These are phyloP conservation scores for Spathaspora gorwiae DNA, from an alignment of 805 yeast species.

Conservation along the genomic window DNA sequence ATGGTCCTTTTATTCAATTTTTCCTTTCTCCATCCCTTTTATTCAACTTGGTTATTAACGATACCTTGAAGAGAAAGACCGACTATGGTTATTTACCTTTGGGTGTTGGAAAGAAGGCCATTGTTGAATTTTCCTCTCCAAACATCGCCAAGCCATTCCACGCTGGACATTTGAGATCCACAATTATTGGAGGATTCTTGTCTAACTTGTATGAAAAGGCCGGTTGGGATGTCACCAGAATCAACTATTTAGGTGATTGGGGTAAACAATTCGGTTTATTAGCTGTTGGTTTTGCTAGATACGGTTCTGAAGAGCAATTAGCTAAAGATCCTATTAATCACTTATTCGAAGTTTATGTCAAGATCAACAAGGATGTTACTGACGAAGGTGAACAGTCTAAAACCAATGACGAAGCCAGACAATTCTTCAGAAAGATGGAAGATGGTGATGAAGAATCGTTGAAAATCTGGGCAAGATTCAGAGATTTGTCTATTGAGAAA, in stretches of 20 bases:
- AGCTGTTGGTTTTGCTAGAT: conserved; percentile 86
- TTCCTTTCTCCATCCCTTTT: conserved; percentile 67
- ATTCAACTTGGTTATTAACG: conserved; percentile 64
- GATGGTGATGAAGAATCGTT: conserved; percentile 83
- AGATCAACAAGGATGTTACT: conserved; percentile 71
- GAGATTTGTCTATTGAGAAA: conserved; percentile 83
- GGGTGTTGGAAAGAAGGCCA: conserved; percentile 64
- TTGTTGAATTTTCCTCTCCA: conserved; percentile 94
- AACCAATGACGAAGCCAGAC: conserved; percentile 81
- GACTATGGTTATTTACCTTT: conserved; percentile 72
- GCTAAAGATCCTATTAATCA: conserved; percentile 85
- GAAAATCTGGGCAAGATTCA: conserved; percentile 76
- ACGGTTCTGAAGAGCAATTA: conserved; percentile 74
- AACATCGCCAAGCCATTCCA: conserved; percentile 99
- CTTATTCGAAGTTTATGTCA: conserved; percentile 89
- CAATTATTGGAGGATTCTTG: conserved; percentile 95
- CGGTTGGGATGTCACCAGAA: conserved; percentile 89
- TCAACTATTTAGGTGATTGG: conserved; percentile 98
- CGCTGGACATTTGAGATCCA: conserved; percentile 97
- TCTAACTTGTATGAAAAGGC: conserved; percentile 83
- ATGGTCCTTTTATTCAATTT: conserved; percentile 90
- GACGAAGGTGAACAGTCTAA: conserved; percentile 52
- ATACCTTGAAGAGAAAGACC: conserved; percentile 54
- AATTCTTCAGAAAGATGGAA: conserved; percentile 86
- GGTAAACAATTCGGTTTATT: conserved; percentile 97